phyloP scores from a whole-genome alignment of 345 rosid genomes.

The Citrus glauca region DNA sequence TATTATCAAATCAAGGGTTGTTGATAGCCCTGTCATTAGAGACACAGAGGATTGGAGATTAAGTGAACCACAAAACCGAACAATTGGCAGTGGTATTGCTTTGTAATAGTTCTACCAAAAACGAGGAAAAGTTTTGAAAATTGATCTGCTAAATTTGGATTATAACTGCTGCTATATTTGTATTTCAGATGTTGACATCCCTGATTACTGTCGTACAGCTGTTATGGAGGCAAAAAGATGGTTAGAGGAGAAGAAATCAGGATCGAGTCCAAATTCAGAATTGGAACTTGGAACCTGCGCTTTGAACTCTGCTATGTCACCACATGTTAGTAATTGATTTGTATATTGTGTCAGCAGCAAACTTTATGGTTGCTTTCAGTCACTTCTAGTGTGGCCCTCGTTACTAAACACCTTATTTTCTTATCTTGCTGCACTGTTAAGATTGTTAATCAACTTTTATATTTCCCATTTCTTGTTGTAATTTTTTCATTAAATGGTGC shows the following conservation, averaged over 20 bases:
- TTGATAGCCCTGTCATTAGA: conserved; percentile 28
- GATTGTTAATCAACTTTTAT: background rate
- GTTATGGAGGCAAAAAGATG: conserved; percentile 77
- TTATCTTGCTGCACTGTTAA: background rate
- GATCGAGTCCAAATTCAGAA: conserved; percentile 50
- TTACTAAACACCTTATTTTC: background rate
- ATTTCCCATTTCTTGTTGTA: too few species aligned
- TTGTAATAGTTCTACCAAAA: conserved; percentile 20
- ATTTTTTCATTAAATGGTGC: background rate
- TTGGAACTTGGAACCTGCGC: conserved; percentile 35
- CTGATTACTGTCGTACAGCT: conserved; percentile 46
- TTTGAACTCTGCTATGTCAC: conserved; percentile 27
- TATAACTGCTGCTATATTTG: conserved; percentile 16
- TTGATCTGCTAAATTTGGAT: background rate
- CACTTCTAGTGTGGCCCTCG: background rate
- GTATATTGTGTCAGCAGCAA: background rate
- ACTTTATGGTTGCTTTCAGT: background rate
- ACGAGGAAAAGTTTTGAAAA: background rate
- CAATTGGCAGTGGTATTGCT: conserved; percentile 35
- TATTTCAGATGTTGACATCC: conserved; percentile 42
- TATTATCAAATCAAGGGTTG: conserved; percentile 75
- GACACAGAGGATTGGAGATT: conserved; percentile 23
- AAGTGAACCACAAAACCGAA: conserved; percentile 18
- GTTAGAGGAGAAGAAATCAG: conserved; percentile 71
- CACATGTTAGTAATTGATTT: conserved; percentile 38